A percentile compares a stretch with the other conserved stretches of the same genome.
Evolutionary conservation across 257 asterid genomes (phyloP).

Genomic region (Knoxia roxburghii): DNA sequence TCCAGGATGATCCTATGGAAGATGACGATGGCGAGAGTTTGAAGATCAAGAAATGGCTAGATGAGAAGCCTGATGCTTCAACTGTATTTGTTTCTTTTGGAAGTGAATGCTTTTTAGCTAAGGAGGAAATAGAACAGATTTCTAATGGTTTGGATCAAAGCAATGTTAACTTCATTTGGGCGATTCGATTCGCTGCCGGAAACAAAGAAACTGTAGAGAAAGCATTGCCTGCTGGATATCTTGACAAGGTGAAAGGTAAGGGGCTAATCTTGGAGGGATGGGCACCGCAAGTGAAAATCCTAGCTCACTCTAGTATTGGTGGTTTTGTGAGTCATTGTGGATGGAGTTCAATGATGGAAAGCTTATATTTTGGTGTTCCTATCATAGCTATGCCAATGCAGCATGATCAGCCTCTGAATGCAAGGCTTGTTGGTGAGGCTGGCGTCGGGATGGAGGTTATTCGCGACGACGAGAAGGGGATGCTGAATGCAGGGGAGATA

Average conservation of each 20-base stretch:
- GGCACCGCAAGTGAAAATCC: slow-evolving; percentile 40
- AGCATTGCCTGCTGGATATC: slow-evolving; percentile 34
- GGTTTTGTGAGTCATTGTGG: slow-evolving; percentile 47
- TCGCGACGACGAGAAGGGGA: slow-evolving; percentile 22
- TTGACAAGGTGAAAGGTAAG: slow-evolving; percentile 29
- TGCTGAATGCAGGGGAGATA: slow-evolving; percentile 20
- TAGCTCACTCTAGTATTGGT: slow-evolving; percentile 32
- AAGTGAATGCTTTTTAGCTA: slow-evolving; percentile 39
- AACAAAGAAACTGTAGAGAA: slow-evolving; percentile 16
- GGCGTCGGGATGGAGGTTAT: slow-evolving; percentile 30
- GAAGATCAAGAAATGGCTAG: slow-evolving; percentile 26
- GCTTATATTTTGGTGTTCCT: slow-evolving; percentile 36
- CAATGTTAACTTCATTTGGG: slow-evolving; percentile 44
- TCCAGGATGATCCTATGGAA: slow-evolving; percentile 28
- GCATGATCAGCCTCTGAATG: slow-evolving; percentile 44
- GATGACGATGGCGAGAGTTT: slow-evolving; percentile 5
- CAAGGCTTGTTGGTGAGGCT: slow-evolving; percentile 23
- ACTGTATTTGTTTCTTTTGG: slow-evolving; percentile 48
- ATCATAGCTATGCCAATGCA: slow-evolving; percentile 50
- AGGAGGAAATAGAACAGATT: slow-evolving; percentile 31
- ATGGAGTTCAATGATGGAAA: slow-evolving; percentile 41
- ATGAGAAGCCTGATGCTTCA: slow-evolving; percentile 24
- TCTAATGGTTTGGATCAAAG: slow-evolving; percentile 40
- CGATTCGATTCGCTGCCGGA: slow-evolving; percentile 39
- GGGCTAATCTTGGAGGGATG: slow-evolving; percentile 39